phyloP scores from a whole-genome alignment of 257 asterid genomes.

The Fraxinus pennsylvanica region DNA sequence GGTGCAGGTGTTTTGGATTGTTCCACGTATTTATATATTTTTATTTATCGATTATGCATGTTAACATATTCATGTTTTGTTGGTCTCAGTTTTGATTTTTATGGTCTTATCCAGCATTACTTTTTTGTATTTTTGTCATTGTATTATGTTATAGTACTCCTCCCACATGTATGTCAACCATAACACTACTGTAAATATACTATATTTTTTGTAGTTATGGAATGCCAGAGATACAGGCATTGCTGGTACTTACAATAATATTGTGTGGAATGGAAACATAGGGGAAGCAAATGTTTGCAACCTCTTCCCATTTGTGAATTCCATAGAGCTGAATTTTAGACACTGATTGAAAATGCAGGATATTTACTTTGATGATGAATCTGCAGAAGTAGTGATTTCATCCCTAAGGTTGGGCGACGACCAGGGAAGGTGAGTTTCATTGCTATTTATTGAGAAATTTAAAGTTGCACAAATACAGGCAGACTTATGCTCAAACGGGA shows the following conservation, averaged over 20 bases:
- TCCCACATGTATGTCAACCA: neutral
- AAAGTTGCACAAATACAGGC: neutral
- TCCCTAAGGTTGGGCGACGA: constrained; percentile 92
- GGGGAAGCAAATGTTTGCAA: constrained; percentile 2
- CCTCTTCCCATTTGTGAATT: constrained; percentile 21
- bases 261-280: neutral
- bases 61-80: neutral
- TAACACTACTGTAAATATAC: neutral
- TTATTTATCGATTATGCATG: neutral
- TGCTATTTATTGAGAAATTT: neutral
- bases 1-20: neutral
- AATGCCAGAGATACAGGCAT: neutral
- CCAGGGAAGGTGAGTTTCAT: constrained; percentile 83
- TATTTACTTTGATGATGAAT: constrained; percentile 90
- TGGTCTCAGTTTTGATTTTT: neutral
- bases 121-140: neutral
- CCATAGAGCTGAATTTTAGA: constrained; percentile 9
- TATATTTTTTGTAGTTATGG: neutral
- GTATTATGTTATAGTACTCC: neutral
- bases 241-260: neutral
- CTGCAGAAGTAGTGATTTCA: constrained; percentile 96
- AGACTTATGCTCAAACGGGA: neutral
- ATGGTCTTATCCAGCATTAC: neutral
- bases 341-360: constrained; percentile 54
- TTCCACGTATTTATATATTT: neutral